Base-by-base conservation (phyloP, 2,329 filamentous ascomycete species). In the Colletotrichum somersetense region DNA sequence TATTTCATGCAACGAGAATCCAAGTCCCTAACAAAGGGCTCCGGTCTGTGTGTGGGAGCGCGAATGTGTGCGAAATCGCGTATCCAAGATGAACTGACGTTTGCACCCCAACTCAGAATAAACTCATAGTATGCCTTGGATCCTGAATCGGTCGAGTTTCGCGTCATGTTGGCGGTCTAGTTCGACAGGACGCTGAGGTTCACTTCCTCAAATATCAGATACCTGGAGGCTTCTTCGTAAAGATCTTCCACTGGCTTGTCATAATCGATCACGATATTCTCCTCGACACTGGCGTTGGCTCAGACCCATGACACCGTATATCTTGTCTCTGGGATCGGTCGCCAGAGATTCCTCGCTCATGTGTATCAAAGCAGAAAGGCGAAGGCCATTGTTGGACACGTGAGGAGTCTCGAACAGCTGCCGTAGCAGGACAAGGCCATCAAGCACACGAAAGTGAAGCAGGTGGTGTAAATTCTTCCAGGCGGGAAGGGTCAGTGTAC, bases 41-140 rank as follows among this genome's bases (percentile, higher is more conserved):
- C 26, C 20, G 52, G 52, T 20, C 52, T 26, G 52, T 55, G 52
- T 33, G 52, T 55, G 30, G 12, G 7, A 20, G n/a, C 52, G 23
- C 30, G 52, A 33, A 33, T 55, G 26, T 55, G 23, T 20, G 5
- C 52, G 30, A 55, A 55, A 4, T 55, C 52, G 30, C 52, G 52
- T 30, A 55, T 55, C 52, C 52, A 55, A 33, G 52, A 55, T 26
- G 52, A 55, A 3, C 5, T 11, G 52, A 55, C 52, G 52, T 55
- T 55, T 20, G 26, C 16, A 11, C 52, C 26, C 30, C 52, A 18
- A 23, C 16, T 26, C 23, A 55, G 26, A 18, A 14, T 26, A 20
- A 55, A 20, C 52, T 55, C 52, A 5, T 55, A 26, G 23, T 55
- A 55, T 48, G 46, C 46, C n/a, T 48, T 12, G n/a, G 46, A n/a